phyloP scores from a whole-genome alignment of 2,329 filamentous ascomycete species.

The Erysiphe pisi region DNA sequence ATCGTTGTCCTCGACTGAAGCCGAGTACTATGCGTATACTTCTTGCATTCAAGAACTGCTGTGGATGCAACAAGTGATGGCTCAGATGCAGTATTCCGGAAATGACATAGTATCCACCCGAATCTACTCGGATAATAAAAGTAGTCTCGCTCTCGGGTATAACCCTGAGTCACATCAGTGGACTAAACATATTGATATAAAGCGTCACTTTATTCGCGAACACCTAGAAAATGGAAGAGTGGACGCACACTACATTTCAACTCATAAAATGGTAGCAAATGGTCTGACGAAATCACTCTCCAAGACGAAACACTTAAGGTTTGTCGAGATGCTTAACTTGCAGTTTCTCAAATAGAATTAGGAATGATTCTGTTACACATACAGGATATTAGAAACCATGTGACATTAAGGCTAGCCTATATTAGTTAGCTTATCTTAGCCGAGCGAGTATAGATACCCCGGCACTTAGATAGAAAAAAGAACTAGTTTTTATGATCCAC shows the following conservation, averaged over 20 bases:
- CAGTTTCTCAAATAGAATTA: too few relatives aligned
- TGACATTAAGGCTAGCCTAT: too few relatives aligned
- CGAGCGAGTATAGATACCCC: too few relatives aligned
- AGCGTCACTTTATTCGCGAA: conserved; percentile 18
- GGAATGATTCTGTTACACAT: too few relatives aligned
- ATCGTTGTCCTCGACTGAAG: too few relatives aligned
- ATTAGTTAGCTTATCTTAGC: too few relatives aligned
- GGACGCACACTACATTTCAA: conserved; percentile 7
- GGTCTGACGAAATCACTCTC: neutral
- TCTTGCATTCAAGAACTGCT: neutral
- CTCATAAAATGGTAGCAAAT: neutral
- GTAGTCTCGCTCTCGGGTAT: neutral
- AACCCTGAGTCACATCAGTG: neutral
- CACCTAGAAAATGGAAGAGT: neutral
- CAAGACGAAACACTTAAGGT: too few relatives aligned
- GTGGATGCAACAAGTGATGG: neutral
- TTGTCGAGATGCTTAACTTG: too few relatives aligned
- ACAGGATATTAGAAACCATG: too few relatives aligned
- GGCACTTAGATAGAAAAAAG: too few relatives aligned
- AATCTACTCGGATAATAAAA: neutral
- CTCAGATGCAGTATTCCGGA: neutral
- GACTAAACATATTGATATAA: conserved; percentile 21
- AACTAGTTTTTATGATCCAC: too few relatives aligned
- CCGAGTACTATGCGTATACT: too few relatives aligned
- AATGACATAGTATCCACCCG: conserved; percentile 6